Base-by-base conservation (phyloP, 352 stramenopile species). In the Globisporangium solare region DNA sequence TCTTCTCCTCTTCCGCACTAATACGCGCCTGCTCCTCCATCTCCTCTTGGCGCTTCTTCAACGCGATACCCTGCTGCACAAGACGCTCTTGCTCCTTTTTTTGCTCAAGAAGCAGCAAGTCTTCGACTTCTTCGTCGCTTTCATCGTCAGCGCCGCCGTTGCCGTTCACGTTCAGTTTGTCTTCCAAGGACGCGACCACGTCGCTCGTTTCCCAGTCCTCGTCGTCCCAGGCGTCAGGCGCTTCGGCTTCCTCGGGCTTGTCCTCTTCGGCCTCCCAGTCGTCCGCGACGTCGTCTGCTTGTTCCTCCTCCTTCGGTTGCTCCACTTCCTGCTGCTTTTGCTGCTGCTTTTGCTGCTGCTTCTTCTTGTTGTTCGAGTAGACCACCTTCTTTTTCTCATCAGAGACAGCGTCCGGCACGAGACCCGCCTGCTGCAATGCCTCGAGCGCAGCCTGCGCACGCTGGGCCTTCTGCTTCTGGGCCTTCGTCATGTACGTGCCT, bases 401-500 rank as follows among this genome's bases (percentile, higher is more conserved):
- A 1, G 57, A 61, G n/a, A 51, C 54, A 24, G 64, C 72, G 3
- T 79, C 73, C 13, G 63, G 67, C 31, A 96, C 76, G 49, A 98
- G 87, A 37, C 94, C 94, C 6, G 92, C 89, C 40, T 91, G 87
- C 63, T 94, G 82, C 94, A 98, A 96, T 13, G 89, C 87, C 64
- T 97, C 86, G 17, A 98, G 67, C 37, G 92, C 79, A 13, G 89
- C 86, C 66, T 97, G 78, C 17, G 92, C 89, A 53, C 89, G 76
- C 47, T 77, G 78, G 0, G 83, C 88, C 76, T 98, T 97, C 58
- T 96, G 79, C 70, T 98, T 98, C 73, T 99, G 94, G 40, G 91
- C 92, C 76, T 99, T 99, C n/a, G 97, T 99, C 94, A 98, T 98
- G 82, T 99, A 99, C 50, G 94, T 99, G 51, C 97, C 96, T 51